phyloP scores from a whole-genome alignment of 768 basidiomycete genomes.

The Gautieria morchelliformis region DNA sequence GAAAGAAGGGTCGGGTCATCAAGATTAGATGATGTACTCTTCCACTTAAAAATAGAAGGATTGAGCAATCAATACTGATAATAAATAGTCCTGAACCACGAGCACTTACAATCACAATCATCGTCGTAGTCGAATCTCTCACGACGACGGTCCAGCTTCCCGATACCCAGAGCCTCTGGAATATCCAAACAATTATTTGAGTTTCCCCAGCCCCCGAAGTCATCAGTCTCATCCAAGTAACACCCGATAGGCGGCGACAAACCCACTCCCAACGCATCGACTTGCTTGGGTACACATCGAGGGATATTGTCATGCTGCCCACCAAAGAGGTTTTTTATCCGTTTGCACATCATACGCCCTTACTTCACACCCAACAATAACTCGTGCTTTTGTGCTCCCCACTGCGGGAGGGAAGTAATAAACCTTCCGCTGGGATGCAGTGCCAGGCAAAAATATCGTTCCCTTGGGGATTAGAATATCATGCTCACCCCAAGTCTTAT shows the following conservation, averaged over 20 bases:
- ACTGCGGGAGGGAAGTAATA: slow-evolving; percentile 15
- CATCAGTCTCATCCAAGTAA: slow-evolving; percentile 11
- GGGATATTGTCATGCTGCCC: background rate
- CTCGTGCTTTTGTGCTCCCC: background rate
- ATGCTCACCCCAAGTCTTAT: background rate
- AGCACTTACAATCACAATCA: background rate
- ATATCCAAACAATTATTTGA: slow-evolving; percentile 7
- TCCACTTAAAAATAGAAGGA: no score
- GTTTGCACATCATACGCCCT: background rate
- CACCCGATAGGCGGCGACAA: slow-evolving; percentile 13
- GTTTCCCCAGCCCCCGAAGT: slow-evolving; percentile 18
- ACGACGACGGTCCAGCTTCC: slow-evolving; percentile 15
- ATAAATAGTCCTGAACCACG: no score
- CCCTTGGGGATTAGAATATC: slow-evolving; percentile 12
- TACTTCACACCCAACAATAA: slow-evolving; percentile 1
- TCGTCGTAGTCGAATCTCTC: slow-evolving; percentile 19
- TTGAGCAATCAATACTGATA: no score
- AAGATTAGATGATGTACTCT: no score
- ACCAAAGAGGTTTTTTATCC: background rate
- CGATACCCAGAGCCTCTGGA: slow-evolving; percentile 15
- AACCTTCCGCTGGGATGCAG: slow-evolving; percentile 14
- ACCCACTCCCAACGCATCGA: background rate
- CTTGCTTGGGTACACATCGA: background rate
- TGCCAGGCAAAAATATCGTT: slow-evolving; percentile 17
- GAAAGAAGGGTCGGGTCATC: no score